Evolutionary conservation across 1,139 yeast species (phyloP).

Genomic region (Suhomyces guaymorum): DNA sequence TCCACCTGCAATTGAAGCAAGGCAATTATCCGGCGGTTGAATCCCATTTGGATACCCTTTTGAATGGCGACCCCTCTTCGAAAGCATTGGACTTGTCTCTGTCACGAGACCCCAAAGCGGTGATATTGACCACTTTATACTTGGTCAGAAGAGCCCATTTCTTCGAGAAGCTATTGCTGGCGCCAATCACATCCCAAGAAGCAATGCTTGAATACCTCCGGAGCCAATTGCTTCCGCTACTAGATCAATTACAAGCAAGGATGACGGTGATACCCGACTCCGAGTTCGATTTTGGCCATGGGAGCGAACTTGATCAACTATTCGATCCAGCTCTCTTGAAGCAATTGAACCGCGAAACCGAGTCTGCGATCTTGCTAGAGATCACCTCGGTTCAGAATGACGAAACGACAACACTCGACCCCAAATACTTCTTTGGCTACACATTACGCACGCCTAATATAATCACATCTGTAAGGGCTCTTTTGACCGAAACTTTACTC

Average conservation of each 20-base stretch:
- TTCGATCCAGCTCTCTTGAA: conserved; percentile 12
- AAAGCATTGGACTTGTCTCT: conserved; percentile 5
- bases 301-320: conserved; percentile 8
- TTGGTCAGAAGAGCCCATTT: conserved; percentile 29
- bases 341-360: conserved; percentile 28
- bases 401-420: not conserved
- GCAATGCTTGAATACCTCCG: conserved; percentile 24
- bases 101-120: conserved; percentile 15
- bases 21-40: conserved; percentile 26
- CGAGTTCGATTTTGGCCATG: conserved; percentile 16
- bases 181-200: conserved; percentile 5
- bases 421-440: conserved; percentile 14
- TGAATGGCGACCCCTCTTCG: conserved; percentile 1
- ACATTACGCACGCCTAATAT: conserved; percentile 1
- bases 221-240: conserved; percentile 31
- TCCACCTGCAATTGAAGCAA: conserved; percentile 21
- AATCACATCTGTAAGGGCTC: conserved; percentile 2
- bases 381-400: conserved; percentile 1
- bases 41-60: conserved; percentile 9
- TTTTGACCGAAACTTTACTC: conserved; percentile 11
- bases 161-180: conserved; percentile 19
- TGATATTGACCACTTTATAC: conserved; percentile 25
- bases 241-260: conserved; percentile 23
- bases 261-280: conserved; percentile 7
- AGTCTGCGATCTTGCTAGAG: conserved; percentile 27